Evolutionary conservation across 1,284 basidiomycete species (phyloP).

Genomic region (Coriolopsis trogii): DNA sequence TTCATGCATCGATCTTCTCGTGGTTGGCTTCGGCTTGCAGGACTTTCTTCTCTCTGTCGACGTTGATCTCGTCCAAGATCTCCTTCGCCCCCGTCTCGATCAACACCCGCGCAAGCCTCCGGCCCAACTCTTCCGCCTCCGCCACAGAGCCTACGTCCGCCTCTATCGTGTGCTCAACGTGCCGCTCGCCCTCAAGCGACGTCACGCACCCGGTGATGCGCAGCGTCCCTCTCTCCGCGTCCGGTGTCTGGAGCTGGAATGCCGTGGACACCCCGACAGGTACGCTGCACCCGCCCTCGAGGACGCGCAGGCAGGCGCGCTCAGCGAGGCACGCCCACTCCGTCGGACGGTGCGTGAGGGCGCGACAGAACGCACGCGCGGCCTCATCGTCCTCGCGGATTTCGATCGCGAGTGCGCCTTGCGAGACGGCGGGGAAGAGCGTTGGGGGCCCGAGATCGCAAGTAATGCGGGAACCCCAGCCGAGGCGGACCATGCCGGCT

Average conservation of each 20-base stretch:
- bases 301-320: slow-evolving; percentile 81
- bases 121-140: slow-evolving; percentile 74
- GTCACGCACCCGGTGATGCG: slow-evolving; percentile 82
- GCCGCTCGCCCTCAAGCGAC: slow-evolving; percentile 67
- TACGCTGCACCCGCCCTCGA: slow-evolving; percentile 97
- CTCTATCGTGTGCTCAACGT: slow-evolving; percentile 69
- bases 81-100: slow-evolving; percentile 71
- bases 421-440: slow-evolving; percentile 90
- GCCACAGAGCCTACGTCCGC: slow-evolving; percentile 54
- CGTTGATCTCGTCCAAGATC: slow-evolving; percentile 81
- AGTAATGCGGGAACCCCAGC: slow-evolving; percentile 80
- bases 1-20: slow-evolving; percentile 12
- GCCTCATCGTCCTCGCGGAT: slow-evolving; percentile 75
- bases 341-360: slow-evolving; percentile 76
- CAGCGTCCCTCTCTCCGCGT: slow-evolving; percentile 43
- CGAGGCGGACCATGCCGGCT: slow-evolving; percentile 89
- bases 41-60: slow-evolving; percentile 62
- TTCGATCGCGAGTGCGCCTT: slow-evolving; percentile 92
- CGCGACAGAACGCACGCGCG: slow-evolving; percentile 63
- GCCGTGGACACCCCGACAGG: slow-evolving; percentile 87
- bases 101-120: slow-evolving; percentile 63
- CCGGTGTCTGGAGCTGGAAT: slow-evolving; percentile 36
- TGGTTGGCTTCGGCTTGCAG: slow-evolving; percentile 37
- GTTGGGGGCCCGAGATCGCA: slow-evolving; percentile 75
- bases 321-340: slow-evolving; percentile 82